Percentiles rank a stretch among this genome's conserved stretches.
Conservation (phyloP, 2,329 filamentous ascomycete genomes). For the Penicillium expansum region DNA sequence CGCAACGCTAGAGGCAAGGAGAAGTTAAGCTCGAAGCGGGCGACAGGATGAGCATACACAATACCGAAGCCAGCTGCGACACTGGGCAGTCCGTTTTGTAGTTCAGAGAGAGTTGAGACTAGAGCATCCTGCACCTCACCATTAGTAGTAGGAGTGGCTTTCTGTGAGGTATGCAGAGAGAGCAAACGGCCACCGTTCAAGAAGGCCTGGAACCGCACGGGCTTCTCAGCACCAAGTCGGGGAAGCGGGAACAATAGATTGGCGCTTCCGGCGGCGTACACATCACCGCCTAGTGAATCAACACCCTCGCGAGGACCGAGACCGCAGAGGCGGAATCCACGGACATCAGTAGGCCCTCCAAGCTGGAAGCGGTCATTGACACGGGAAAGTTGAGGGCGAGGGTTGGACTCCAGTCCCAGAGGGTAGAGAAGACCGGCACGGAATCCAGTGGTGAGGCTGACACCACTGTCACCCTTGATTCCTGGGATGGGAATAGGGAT, state of each 20-base stretch:
- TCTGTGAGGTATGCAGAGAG: slow-evolving; percentile 61
- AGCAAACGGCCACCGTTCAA: slow-evolving; percentile 85
- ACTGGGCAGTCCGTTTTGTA: slow-evolving; percentile 75
- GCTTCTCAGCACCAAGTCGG: slow-evolving; percentile 74
- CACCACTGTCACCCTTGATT: slow-evolving; percentile 65
- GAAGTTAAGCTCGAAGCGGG: slow-evolving; percentile 94
- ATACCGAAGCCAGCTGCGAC: slow-evolving; percentile 82
- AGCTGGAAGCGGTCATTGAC: slow-evolving; percentile 95
- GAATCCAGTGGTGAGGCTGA: slow-evolving; percentile 79
- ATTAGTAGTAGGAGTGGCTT: slow-evolving; percentile 48
- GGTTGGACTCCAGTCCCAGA: slow-evolving; percentile 60
- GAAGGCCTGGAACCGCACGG: slow-evolving; percentile 84
- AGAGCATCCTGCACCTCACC: slow-evolving; percentile 47
- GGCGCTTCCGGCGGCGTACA: slow-evolving; percentile 85
- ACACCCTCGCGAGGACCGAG: slow-evolving; percentile 82
- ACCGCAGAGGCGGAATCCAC: slow-evolving; percentile 86
- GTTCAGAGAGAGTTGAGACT: slow-evolving; percentile 62
- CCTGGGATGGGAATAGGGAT: slow-evolving; percentile 70
- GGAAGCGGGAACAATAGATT: slow-evolving; percentile 85
- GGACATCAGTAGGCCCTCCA: slow-evolving; percentile 89
- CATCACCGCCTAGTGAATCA: slow-evolving; percentile 85
- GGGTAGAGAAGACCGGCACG: slow-evolving; percentile 82
- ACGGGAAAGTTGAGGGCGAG: slow-evolving; percentile 64
- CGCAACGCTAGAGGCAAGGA: slow-evolving; percentile 79
- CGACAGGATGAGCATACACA: slow-evolving; percentile 91